Evolutionary conservation across 495 filamentous ascomycete genomes (phyloP).

Genomic region (Pseudevernia furfuracea): DNA sequence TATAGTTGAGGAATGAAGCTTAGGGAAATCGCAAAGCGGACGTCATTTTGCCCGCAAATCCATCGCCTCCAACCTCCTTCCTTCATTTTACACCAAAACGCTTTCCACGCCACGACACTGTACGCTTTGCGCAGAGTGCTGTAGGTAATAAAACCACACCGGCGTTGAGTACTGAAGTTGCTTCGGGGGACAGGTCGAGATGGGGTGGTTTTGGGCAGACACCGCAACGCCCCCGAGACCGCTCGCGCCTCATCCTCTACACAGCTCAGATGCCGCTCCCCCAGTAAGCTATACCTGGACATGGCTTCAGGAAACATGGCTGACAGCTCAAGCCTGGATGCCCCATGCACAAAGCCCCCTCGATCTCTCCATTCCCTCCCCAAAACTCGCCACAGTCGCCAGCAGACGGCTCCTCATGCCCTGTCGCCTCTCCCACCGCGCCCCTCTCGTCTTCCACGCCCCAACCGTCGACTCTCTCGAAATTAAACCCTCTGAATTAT

Average conservation of each 20-base stretch:
- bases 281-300: constrained; percentile 54
- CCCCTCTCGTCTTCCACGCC: constrained; percentile 30
- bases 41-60: constrained; percentile 15
- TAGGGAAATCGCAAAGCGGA: not conserved
- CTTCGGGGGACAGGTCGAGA: constrained; percentile 28
- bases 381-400: constrained; percentile 36
- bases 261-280: constrained; percentile 41
- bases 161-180: not conserved
- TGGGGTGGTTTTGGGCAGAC: constrained; percentile 99
- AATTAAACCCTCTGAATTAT: constrained; percentile 89
- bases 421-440: constrained; percentile 41
- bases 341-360: constrained; percentile 73
- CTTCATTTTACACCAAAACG: not conserved
- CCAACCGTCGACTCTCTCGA: constrained; percentile 51
- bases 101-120: constrained; percentile 4
- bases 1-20: not conserved
- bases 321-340: constrained; percentile 59
- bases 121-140: not conserved
- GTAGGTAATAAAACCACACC: not conserved
- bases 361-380: constrained; percentile 34
- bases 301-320: not conserved
- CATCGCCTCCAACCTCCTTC: not conserved
- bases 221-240: constrained; percentile 37
- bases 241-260: constrained; percentile 38
- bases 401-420: constrained; percentile 41